Evolutionary conservation across 2,329 filamentous ascomycete genomes (phyloP), one percentile per base, ranked within the genome.

Genomic region (Cordyceps fumosorosea): DNA sequence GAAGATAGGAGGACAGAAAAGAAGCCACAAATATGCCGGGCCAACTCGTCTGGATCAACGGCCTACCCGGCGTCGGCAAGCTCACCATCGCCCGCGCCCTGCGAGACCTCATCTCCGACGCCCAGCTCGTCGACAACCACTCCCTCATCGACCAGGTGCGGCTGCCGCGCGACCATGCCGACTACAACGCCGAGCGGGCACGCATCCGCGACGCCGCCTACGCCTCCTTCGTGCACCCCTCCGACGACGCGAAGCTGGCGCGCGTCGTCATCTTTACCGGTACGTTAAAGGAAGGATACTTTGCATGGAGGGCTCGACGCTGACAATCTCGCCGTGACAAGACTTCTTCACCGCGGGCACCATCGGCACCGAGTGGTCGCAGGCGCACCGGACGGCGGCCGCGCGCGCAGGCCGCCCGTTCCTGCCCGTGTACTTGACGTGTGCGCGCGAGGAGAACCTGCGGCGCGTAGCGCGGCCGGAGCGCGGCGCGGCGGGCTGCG

Each of bases 61-160:
- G 71, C 47, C 70, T 70, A 59, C 70, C 72, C 12, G 71, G 69
- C 34, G 67, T 71, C 29, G 71, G 71, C 54, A 73, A 74, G 62
- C 65, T 71, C 32, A 72, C 71, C 7, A 63, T 73, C 22, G 72
- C 71, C 0, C 67, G 66, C 10, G 71, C 71, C 53, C 63, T 73
- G 5, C 64, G 68, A 42, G 67, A 66, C 32, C 66, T 70, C 37
- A 51, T 74, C 6, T 65, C 67, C 0, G 52, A 56, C 20, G 67
- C 69, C 12, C 65, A 67, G 32, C 60, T 73, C 52, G 65, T 69
- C 64, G 67, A 73, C 63, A 71, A 74, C 64, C 71, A 73, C 61
- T 64, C 66, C 20, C 62, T 72, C 24, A 73, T 73, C 52, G 69
- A 73, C 63, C 66, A 52, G n/a, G 64, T 65, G 5, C 51, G n/a